Base-by-base conservation (phyloP, 1,139 yeast genomes). In the Hansenula sp. region DNA sequence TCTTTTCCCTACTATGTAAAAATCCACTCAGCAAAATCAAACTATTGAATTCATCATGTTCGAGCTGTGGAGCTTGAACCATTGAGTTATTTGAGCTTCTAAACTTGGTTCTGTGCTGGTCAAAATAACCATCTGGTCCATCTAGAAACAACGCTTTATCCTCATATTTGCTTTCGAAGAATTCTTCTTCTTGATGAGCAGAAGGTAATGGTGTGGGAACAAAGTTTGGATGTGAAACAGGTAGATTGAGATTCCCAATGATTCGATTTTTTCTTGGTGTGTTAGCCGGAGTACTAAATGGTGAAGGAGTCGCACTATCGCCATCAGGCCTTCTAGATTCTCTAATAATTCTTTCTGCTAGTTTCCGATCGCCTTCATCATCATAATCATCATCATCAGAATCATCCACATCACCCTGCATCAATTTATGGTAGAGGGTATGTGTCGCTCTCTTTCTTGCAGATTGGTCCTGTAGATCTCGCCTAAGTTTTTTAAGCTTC, bases 81-180 rank as follows among this genome's bases (percentile, higher is more conserved):
- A 89, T 79, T 2, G 94, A 79, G 42, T 79, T 77, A 5, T 76
- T 73, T 3, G 91, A 79, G n/a, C 78, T 71, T 36, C 69, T 68
- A 18, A 59, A 53, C 16, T 66, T 67, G 41, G 51, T 38, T 52
- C 87, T 76, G 56, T 81, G 89, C 61, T 91, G 97, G 54, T 90
- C 97, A 59, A 91, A 89, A 60, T 78, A 91, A 0, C 96, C 97
- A 60, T 89, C 96, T 33, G 83, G 78, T 0, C 96, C 96, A 57
- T 89, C 96, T 36, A 84, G 67, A 58, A 87, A 89, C 40, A 86
- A 73, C 0, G 88, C 79, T 38, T 75, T 68, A 41, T 73, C 81
- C 47, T 74, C 81, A 31, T 70, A 65, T 36, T 72, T 70, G 19
- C 70, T 64, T 32, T 62, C 63, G 42, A 47, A 41, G 30, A 52